These are phyloP conservation scores for Metarhizium album DNA, from an alignment of 2,329 filamentous ascomycete species.

Conservation along the genomic window DNA sequence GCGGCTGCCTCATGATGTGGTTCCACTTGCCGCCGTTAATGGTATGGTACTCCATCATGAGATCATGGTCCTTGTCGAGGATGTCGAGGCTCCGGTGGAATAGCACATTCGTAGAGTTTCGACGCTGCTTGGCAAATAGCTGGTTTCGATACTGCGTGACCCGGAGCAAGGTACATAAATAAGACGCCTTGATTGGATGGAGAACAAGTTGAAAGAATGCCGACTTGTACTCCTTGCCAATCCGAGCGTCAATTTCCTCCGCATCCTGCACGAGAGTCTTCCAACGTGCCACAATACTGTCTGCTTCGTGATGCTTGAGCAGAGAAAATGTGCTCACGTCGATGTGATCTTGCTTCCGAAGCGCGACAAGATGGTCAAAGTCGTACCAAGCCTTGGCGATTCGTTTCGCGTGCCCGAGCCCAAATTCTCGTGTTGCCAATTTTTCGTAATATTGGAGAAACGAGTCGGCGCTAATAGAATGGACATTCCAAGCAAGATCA, in stretches of 20 bases:
- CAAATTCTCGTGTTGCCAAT: conserved; percentile 42
- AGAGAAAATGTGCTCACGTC: conserved; percentile 45
- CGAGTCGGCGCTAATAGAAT: conserved; percentile 26
- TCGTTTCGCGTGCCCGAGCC: conserved; percentile 28
- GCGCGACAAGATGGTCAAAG: conserved; percentile 37
- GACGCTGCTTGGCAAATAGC: conserved; percentile 42
- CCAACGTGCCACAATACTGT: conserved; percentile 43
- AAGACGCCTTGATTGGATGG: conserved; percentile 47
- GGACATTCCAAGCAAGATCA: conserved; percentile 45
- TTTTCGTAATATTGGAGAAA: conserved; percentile 32
- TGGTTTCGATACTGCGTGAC: conserved; percentile 38
- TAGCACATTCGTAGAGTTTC: conserved; percentile 43
- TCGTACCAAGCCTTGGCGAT: conserved; percentile 40
- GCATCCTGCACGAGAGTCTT: conserved; percentile 33
- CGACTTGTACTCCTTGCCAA: conserved; percentile 32
- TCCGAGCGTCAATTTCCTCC: conserved; percentile 30
- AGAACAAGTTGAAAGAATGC: conserved; percentile 51
- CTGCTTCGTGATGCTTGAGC: conserved; percentile 50
- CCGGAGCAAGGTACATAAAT: conserved; percentile 40
- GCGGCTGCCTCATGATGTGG: conserved; percentile 40
- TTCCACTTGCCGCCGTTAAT: conserved; percentile 45
- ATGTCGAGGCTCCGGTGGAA: conserved; percentile 35
- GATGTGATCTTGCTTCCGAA: conserved; percentile 50
- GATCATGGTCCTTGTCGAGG: conserved; percentile 39
- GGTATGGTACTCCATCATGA: conserved; percentile 40